Conservation (phyloP, 2,329 filamentous ascomycete genomes). For the Zymoseptoria pseudotritici region DNA sequence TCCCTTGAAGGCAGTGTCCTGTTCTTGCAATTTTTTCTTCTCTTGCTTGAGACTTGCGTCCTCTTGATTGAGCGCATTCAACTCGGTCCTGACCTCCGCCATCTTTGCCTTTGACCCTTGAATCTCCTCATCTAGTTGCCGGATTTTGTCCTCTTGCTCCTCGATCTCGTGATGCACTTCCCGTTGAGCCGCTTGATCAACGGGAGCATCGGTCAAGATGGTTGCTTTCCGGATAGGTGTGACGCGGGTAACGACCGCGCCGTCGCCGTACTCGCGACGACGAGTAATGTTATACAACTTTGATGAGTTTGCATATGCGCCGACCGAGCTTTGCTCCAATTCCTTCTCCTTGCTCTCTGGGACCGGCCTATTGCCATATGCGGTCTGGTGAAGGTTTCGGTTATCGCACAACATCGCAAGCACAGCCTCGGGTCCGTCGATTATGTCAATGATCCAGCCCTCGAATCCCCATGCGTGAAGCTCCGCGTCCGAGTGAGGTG, state of each 20-base stretch:
- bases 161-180: constrained; percentile 50
- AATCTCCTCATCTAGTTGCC: constrained; percentile 33
- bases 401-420: constrained; percentile 81
- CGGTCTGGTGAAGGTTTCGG: constrained; percentile 60
- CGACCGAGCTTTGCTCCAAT: constrained; percentile 51
- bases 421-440: constrained; percentile 75
- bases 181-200: constrained; percentile 58
- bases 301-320: constrained; percentile 61
- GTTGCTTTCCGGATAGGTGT: constrained; percentile 53
- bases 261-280: constrained; percentile 71
- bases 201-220: constrained; percentile 70
- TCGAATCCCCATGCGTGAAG: constrained; percentile 60
- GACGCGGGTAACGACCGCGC: constrained; percentile 63
- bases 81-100: constrained; percentile 18
- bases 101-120: constrained; percentile 13
- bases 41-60: constrained; percentile 11
- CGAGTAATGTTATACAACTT: constrained; percentile 59
- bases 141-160: constrained; percentile 34
- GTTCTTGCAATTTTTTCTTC: constrained; percentile 47
- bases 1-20: constrained; percentile 55
- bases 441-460: constrained; percentile 68
- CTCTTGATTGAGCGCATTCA: constrained; percentile 39
- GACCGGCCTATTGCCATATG: constrained; percentile 57
- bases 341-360: constrained; percentile 59
- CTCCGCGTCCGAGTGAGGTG: constrained; percentile 50